phyloP scores from a whole-genome alignment of 75 land plant species.

The Picea sitchensis region DNA sequence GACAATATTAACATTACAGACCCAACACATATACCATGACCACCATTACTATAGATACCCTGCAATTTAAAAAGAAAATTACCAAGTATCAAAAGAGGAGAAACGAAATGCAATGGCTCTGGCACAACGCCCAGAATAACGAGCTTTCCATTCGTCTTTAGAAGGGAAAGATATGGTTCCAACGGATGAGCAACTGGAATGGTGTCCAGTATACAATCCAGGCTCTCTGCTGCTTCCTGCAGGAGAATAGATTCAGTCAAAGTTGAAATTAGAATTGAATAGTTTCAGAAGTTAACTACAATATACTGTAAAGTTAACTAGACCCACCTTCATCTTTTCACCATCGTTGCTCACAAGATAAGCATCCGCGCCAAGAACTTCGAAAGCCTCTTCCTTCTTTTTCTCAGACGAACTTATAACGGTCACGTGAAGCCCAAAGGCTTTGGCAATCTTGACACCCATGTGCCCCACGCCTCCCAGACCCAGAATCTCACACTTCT shows the following conservation, averaged over 20 bases:
- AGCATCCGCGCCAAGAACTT: constrained; percentile 79
- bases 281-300: not conserved
- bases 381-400: constrained; percentile 76
- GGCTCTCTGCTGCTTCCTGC: constrained; percentile 37
- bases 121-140: constrained; percentile 63
- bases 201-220: constrained; percentile 75
- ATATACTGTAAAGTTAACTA: no score
- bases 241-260: not conserved
- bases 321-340: constrained; percentile 24
- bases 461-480: constrained; percentile 97
- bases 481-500: constrained; percentile 69
- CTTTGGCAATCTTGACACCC: constrained; percentile 92
- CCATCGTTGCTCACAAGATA: constrained; percentile 78
- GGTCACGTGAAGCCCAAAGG: constrained; percentile 91
- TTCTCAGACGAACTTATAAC: constrained; percentile 88
- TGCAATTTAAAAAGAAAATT: not conserved
- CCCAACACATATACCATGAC: no score
- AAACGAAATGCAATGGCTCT: constrained; percentile 61
- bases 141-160: constrained; percentile 60
- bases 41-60: no score
- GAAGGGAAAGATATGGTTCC: not conserved
- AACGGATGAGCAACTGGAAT: constrained; percentile 66
- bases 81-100: constrained; percentile 67
- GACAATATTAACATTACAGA: no score
- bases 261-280: not conserved